Percentiles rank a stretch among this genome's conserved stretches.
Conservation (phyloP, 1,139 yeast genomes). For the Hansenula sp. region DNA sequence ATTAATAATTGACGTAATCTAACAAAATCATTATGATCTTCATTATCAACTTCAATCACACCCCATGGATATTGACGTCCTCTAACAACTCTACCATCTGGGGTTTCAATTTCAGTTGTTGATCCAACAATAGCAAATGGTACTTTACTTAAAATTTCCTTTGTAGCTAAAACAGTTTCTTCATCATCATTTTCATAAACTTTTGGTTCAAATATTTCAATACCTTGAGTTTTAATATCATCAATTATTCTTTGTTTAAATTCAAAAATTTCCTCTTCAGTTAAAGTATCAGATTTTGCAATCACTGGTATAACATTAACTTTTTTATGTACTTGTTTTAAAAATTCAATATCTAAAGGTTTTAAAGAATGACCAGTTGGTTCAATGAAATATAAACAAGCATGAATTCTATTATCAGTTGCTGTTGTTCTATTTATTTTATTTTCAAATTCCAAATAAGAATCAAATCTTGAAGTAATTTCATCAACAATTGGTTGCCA, state of each 20-base stretch:
- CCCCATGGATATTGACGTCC: slow-evolving; percentile 99
- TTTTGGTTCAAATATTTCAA: slow-evolving; percentile 76
- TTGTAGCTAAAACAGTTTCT: slow-evolving; percentile 65
- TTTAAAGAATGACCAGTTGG: slow-evolving; percentile 95
- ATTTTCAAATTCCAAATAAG: slow-evolving; percentile 86
- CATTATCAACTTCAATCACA: slow-evolving; percentile 90
- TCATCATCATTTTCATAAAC: slow-evolving; percentile 83
- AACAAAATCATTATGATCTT: slow-evolving; percentile 89
- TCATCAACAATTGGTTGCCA: slow-evolving; percentile 95
- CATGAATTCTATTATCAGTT: slow-evolving; percentile 79
- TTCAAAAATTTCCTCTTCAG: slow-evolving; percentile 74
- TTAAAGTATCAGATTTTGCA: slow-evolving; percentile 90
- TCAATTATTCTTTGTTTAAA: slow-evolving; percentile 75
- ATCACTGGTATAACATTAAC: slow-evolving; percentile 93
- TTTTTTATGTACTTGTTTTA: slow-evolving; percentile 85
- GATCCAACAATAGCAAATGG: slow-evolving; percentile 98
- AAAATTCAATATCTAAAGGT: slow-evolving; percentile 83
- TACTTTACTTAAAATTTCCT: slow-evolving; percentile 61
- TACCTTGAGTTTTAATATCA: slow-evolving; percentile 73
- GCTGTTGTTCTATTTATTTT: slow-evolving; percentile 74
- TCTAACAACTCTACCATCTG: slow-evolving; percentile 78
- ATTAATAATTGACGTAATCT: slow-evolving; percentile 85
- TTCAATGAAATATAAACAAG: slow-evolving; percentile 85
- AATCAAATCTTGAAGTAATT: slow-evolving; percentile 80
- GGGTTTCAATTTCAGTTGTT: slow-evolving; percentile 63